These are phyloP conservation scores for Trichophyton mentagrophytes DNA, from an alignment of 2,329 filamentous ascomycete genomes.

Conservation along the genomic window DNA sequence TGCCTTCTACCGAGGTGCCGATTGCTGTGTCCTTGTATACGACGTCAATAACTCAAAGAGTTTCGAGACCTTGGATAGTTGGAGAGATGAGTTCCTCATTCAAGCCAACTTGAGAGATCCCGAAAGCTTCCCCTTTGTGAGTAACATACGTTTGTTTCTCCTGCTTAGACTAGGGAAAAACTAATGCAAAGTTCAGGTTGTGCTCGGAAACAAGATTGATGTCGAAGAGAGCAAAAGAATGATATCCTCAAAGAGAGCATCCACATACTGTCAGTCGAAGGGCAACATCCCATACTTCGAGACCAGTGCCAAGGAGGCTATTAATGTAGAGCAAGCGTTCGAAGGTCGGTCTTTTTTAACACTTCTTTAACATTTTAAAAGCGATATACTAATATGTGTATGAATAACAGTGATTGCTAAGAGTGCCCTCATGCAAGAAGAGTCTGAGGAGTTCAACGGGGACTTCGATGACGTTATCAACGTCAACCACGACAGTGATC, in stretches of 20 bases:
- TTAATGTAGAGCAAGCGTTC: conserved; percentile 88
- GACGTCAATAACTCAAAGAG: conserved; percentile 99
- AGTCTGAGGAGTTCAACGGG: conserved; percentile 92
- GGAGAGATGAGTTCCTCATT: conserved; percentile 96
- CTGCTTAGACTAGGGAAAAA: background rate
- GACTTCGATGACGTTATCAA: conserved; percentile 98
- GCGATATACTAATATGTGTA: background rate
- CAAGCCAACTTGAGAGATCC: conserved; percentile 94
- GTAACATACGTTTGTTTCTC: conserved; percentile 22
- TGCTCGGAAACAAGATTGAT: conserved; percentile 98
- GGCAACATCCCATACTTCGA: conserved; percentile 97
- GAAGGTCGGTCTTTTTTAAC: conserved; percentile 42
- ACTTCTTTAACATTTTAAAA: background rate
- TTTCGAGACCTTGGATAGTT: conserved; percentile 95
- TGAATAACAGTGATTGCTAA: conserved; percentile 67
- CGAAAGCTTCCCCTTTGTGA: conserved; percentile 92
- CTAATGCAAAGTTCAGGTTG: conserved; percentile 46
- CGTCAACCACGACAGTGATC: conserved; percentile 88
- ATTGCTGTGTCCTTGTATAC: conserved; percentile 98
- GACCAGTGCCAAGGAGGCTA: conserved; percentile 95
- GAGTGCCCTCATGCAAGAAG: conserved; percentile 90
- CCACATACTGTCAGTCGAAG: conserved; percentile 96
- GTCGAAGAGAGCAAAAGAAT: conserved; percentile 95
- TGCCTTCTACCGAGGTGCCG: conserved; percentile 99
- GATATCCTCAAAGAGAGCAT: conserved; percentile 89